phyloP scores from a whole-genome alignment of 257 asterid species.

The Schizonepeta tenuifolia region DNA sequence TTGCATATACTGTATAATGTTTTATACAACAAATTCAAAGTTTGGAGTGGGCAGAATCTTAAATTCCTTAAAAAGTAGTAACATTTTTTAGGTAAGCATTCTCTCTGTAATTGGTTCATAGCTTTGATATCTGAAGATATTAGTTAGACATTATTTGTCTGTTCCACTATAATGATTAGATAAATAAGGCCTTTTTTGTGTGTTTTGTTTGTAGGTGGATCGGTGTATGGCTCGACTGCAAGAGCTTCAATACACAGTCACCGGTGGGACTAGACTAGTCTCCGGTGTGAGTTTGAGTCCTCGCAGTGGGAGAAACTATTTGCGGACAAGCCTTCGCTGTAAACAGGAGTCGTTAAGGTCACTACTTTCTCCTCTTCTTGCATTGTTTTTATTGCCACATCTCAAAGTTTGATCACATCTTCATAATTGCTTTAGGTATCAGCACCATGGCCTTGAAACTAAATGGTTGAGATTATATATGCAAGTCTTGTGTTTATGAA shows the following conservation, averaged over 20 bases:
- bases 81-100: too few relatives aligned
- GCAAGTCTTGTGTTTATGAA: not conserved
- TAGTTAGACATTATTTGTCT: not conserved
- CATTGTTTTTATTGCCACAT: not conserved
- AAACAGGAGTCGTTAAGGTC: slow-evolving; percentile 72
- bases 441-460: not conserved
- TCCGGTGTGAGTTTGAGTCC: slow-evolving; percentile 73
- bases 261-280: slow-evolving; percentile 56
- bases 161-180: not conserved
- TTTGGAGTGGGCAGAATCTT: not conserved
- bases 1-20: not conserved
- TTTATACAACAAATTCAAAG: not conserved
- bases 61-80: not conserved
- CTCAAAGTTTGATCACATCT: too few relatives aligned
- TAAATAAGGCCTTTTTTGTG: not conserved
- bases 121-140: slow-evolving; percentile 1
- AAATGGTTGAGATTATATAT: not conserved
- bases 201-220: slow-evolving; percentile 62
- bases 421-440: not conserved
- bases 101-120: not conserved
- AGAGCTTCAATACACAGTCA: slow-evolving; percentile 83
- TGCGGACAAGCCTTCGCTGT: slow-evolving; percentile 58
- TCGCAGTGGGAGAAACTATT: slow-evolving; percentile 58
- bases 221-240: slow-evolving; percentile 88
- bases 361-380: slow-evolving; percentile 8